Base-by-base conservation (phyloP, 2,329 filamentous ascomycete species). In the Myriosclerotinia duriaeana region DNA sequence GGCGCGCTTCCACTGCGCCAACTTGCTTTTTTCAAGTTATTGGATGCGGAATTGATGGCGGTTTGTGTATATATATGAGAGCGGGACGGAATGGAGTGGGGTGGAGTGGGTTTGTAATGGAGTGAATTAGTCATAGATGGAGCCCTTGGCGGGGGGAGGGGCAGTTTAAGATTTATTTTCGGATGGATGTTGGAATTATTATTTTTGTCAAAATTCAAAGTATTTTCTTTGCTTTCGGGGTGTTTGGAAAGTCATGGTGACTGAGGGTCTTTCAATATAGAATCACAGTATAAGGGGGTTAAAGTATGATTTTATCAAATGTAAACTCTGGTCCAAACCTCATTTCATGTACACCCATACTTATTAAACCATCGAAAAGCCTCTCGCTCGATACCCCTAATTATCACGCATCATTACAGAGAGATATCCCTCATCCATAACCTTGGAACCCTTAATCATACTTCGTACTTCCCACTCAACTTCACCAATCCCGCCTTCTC, bases 401-500 rank as follows among this genome's bases (percentile, higher is more conserved):
- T 44, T 12, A 40, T 40, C 38, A 40, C 38, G 38, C 8, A n/a
- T n/a, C 38, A 40, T 40, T 40, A 40, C 38, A 9, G 8, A 40
- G 38, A 40, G 5, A 40, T 12, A 12, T 9, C 5, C 6, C 30
- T 34, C 8, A 40, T 40, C 38, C 8, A 5, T 40, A 40, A 9
- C 38, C 38, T 7, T 12, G 2, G 2, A 40, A n/a, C n/a, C 42
- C 34, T 40, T 52, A 53, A 61, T 62, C 55, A 65, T n/a, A n/a
- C n/a, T n/a, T 34, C 30, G 5, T 74, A 75, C 53, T 73, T 74
- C 38, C 78, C 72, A 66, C 69, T 72, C n/a, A 69, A 36, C 73
- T 82, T 85, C 12, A 88, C 85, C 68, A 83, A 73, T 0, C 85
- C 85, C 22, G 78, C 77, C 69, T 81, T 79, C 77, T 85, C 84